These are phyloP conservation scores for Penicillium sp. DNA, from an alignment of 2,329 filamentous ascomycete genomes.

Conservation along the genomic window DNA sequence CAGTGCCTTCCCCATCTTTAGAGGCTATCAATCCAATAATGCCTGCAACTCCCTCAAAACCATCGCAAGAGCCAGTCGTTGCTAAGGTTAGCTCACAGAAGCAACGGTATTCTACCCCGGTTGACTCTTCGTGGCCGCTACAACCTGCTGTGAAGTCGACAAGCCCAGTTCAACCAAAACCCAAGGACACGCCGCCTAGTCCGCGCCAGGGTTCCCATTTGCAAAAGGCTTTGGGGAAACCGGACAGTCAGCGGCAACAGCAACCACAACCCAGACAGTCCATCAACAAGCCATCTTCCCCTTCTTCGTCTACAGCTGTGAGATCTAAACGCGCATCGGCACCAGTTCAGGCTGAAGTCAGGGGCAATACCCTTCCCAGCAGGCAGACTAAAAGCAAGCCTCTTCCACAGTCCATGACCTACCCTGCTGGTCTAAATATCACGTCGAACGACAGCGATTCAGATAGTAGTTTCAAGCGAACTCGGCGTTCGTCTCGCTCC, in stretches of 20 bases:
- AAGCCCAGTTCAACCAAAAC: constrained; percentile 14
- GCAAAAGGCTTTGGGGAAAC: constrained; percentile 10
- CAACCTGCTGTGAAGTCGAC: background rate
- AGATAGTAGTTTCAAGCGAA: constrained; percentile 73
- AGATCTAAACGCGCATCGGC: constrained; percentile 21
- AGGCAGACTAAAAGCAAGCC: constrained; percentile 1
- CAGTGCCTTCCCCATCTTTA: constrained; percentile 3
- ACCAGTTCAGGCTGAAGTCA: constrained; percentile 20
- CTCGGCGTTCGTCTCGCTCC: constrained; percentile 45
- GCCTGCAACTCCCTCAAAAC: constrained; percentile 1
- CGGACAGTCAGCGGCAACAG: background rate
- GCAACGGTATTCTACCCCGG: background rate
- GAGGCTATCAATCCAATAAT: constrained; percentile 2
- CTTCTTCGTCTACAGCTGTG: background rate
- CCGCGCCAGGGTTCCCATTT: constrained; percentile 15
- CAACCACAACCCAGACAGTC: background rate
- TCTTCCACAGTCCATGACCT: constrained; percentile 12
- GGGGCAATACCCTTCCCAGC: constrained; percentile 10
- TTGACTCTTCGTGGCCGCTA: constrained; percentile 14
- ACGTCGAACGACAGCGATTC: constrained; percentile 64
- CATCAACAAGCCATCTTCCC: background rate
- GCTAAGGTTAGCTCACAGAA: background rate
- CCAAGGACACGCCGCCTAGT: constrained; percentile 21
- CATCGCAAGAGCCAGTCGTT: background rate
- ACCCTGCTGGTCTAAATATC: constrained; percentile 41